Evolutionary conservation across 257 asterid genomes (phyloP).

Genomic region (Solanum rostratum): DNA sequence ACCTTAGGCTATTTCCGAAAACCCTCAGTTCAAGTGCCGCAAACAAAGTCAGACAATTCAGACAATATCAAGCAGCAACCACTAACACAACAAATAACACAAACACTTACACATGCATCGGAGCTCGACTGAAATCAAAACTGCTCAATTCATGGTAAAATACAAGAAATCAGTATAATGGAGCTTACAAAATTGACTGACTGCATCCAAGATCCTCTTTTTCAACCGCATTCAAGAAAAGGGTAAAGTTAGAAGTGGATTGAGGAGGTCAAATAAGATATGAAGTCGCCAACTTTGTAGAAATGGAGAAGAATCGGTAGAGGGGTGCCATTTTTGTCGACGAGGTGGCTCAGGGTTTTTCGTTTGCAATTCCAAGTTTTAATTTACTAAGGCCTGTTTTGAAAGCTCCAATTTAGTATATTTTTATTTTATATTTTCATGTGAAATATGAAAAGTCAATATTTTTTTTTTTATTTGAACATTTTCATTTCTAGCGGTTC

Average conservation of each 20-base stretch:
- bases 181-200: not conserved
- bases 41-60: not conserved
- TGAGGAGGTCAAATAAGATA: not conserved
- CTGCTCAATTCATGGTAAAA: not conserved
- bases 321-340: not conserved
- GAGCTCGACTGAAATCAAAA: not conserved
- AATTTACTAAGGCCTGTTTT: too few species aligned
- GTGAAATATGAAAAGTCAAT: too few species aligned
- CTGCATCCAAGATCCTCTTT: not conserved
- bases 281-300: not conserved
- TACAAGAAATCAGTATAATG: not conserved
- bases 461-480: too few species aligned
- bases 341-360: not conserved
- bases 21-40: not conserved
- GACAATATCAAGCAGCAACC: not conserved
- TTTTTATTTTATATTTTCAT: too few species aligned
- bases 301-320: not conserved
- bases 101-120: not conserved
- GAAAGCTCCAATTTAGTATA: too few species aligned
- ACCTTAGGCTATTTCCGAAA: not conserved
- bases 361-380: not conserved
- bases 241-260: not conserved
- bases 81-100: not conserved
- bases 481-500: too few species aligned
- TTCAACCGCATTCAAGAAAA: not conserved